Evolutionary conservation across 768 basidiomycete genomes (phyloP), one percentile per base, ranked within the genome.

Genomic region (Tulasnella calospora): DNA sequence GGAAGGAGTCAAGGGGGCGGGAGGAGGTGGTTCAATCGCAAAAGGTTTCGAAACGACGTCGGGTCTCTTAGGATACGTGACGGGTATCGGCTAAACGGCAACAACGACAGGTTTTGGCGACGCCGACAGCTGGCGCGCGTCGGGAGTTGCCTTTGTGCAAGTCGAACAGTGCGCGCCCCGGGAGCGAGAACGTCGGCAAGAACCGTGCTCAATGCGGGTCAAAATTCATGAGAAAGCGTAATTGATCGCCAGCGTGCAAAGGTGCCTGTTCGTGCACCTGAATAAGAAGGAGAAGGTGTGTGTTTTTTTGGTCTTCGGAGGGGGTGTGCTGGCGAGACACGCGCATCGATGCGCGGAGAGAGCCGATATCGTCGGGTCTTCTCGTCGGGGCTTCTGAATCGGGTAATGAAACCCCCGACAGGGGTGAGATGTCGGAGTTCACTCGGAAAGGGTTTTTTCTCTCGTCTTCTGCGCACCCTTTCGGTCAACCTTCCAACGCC

Each of bases 361-460:
- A 27, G 61, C 61, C 61, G 61, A 67, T 67, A 27, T 1, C 61
- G 61, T 67, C 61, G 61, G 61, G 61, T 30, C 23, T 30, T 30
- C 61, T 67, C n/a, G n/a, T n/a, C 61, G 61, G 61, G 61, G 61
- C 23, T 30, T 30, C 61, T 67, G 61, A 67, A 67, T 67, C 33
- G 27, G 61, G 61, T 30, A 67, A 67, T 67, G 27, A 35, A 67
- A 67, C 61, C 61, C 61, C 61, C 61, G 61, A 67, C 61, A 67
- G 61, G 61, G 61, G 61, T 67, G 61, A 67, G 61, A 67, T 30
- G 15, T 30, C 27, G 1, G 61, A 15, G 9, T 67, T 67, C 61
- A 67, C 61, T 33, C 61, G 33, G 30, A 27, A 7, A 67, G 61
- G 61, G 61, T 67, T 33, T 35, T 17, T 17, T 12, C 7, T 10